phyloP scores from a whole-genome alignment of 2,329 filamentous ascomycete genomes.

The Diaporthe australafricana region DNA sequence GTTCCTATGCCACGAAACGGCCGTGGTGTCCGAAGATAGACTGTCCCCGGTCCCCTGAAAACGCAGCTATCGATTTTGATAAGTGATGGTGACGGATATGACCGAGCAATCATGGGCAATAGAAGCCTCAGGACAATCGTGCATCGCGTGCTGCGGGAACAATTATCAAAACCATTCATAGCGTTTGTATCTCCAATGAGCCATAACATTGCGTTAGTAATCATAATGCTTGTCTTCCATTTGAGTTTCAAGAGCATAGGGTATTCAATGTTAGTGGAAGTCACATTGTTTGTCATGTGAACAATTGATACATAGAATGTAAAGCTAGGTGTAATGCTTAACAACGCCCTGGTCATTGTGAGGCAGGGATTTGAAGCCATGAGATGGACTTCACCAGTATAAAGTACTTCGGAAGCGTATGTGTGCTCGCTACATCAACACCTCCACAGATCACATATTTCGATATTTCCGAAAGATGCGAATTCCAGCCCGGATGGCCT shows the following conservation, averaged over 20 bases:
- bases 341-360: background rate
- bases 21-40: too few species aligned
- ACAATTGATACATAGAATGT: slow-evolving; percentile 2
- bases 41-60: too few species aligned
- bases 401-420: background rate
- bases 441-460: background rate
- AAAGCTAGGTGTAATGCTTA: background rate
- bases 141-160: too few species aligned
- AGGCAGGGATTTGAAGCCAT: background rate
- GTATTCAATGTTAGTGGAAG: background rate
- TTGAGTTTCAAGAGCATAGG: too few species aligned
- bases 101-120: too few species aligned
- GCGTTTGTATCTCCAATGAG: too few species aligned
- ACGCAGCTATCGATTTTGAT: too few species aligned
- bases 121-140: too few species aligned
- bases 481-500: background rate
- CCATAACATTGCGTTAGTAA: background rate
- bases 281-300: background rate
- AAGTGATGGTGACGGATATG: too few species aligned
- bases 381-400: background rate
- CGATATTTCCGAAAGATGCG: too few species aligned
- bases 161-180: too few species aligned
- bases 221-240: background rate
- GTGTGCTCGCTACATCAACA: background rate
- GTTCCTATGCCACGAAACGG: too few species aligned